These are phyloP conservation scores for Hysterangium stoloniferum DNA, from an alignment of 768 basidiomycete genomes.

Conservation along the genomic window DNA sequence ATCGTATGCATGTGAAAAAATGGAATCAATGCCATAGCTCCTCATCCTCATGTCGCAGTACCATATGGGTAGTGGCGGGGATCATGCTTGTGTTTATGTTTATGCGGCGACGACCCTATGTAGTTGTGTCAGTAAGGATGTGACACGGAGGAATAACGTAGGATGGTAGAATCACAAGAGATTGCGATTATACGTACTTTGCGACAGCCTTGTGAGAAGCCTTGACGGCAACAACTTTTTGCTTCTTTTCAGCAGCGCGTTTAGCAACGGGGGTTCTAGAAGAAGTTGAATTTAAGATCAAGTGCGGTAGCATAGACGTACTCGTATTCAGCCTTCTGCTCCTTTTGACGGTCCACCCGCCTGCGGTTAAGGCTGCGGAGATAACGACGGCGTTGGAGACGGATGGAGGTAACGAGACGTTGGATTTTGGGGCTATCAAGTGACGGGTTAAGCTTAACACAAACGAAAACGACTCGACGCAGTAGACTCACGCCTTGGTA, in stretches of 20 bases:
- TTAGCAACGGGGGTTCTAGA: slow-evolving; percentile 67
- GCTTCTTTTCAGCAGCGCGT: slow-evolving; percentile 90
- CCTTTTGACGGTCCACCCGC: slow-evolving; percentile 86
- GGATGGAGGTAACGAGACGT: slow-evolving; percentile 89
- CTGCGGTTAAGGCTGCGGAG: slow-evolving; percentile 82
- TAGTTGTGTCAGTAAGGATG: too few species aligned
- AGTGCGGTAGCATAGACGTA: slow-evolving; percentile 27
- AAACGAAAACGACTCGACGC: too few species aligned
- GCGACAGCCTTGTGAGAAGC: slow-evolving; percentile 63
- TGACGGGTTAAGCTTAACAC: slow-evolving; percentile 4
- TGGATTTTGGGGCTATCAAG: slow-evolving; percentile 83
- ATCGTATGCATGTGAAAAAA: too few species aligned
- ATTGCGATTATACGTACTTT: too few species aligned
- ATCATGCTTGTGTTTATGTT: too few species aligned
- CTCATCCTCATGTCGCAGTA: too few species aligned
- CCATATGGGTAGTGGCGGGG: too few species aligned
- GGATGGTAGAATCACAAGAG: too few species aligned
- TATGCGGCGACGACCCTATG: too few species aligned
- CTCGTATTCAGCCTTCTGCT: slow-evolving; percentile 94
- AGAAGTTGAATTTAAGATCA: neutral
- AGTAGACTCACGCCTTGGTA: slow-evolving; percentile 80
- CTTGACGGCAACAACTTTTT: slow-evolving; percentile 81
- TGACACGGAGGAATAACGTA: too few species aligned
- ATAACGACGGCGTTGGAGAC: slow-evolving; percentile 95
- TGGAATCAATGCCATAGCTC: too few species aligned